Percentiles rank a stretch among this genome's conserved stretches.
These are phyloP conservation scores for Paramecium tetraurelia DNA, from an alignment of 73 alveolate genomes.

Conservation along the genomic window DNA sequence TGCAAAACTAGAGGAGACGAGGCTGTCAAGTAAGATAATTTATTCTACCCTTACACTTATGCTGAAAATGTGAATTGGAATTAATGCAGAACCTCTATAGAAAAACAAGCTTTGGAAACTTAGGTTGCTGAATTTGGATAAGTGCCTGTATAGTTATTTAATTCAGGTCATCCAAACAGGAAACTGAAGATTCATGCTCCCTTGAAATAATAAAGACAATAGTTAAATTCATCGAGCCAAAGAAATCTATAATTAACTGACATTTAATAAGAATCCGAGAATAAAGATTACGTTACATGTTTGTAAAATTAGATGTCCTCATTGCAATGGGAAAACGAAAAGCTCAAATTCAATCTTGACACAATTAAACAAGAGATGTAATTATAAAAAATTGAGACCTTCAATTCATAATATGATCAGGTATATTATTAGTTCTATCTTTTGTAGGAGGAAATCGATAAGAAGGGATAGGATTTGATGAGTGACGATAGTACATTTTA, in stretches of 20 bases:
- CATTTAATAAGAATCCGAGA: not conserved
- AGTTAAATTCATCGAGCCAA: not conserved
- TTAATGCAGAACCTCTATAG: constrained; percentile 67
- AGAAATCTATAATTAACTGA: not conserved
- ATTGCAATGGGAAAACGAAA: constrained; percentile 35
- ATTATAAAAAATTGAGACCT: constrained; percentile 2
- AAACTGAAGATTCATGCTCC: not conserved
- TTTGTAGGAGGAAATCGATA: constrained; percentile 17
- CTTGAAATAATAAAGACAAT: not conserved
- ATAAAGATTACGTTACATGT: not conserved
- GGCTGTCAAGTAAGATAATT: constrained; percentile 80
- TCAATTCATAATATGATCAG: constrained; percentile 22
- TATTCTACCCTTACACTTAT: constrained; percentile 90
- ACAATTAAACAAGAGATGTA: constrained; percentile 21
- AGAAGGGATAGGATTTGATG: constrained; percentile 30
- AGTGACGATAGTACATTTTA: constrained; percentile 13
- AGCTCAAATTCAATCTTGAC: constrained; percentile 10
- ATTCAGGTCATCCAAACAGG: constrained; percentile 86
- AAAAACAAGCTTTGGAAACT: constrained; percentile 79
- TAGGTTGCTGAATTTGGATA: constrained; percentile 94
- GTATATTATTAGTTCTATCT: not conserved
- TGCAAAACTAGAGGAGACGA: constrained; percentile 84
- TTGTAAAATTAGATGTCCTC: not conserved
- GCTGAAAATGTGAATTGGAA: constrained; percentile 85
- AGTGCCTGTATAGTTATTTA: constrained; percentile 85